Evolutionary conservation across 495 filamentous ascomycete species (phyloP).

Genomic region (Thozetella sp.): DNA sequence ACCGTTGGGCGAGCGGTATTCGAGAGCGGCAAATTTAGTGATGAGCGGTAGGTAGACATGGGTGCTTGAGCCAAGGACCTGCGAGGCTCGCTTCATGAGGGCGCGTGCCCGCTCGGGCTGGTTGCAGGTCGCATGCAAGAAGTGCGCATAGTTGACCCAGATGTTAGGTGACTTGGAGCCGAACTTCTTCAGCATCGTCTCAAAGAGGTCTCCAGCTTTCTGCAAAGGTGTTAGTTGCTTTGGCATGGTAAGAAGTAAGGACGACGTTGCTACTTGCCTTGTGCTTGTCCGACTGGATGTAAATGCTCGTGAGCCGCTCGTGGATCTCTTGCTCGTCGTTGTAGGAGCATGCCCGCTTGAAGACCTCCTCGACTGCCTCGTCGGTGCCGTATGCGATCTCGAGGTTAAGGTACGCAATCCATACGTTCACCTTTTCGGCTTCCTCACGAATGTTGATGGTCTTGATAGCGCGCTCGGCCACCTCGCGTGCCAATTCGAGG

Average conservation of each 20-base stretch:
- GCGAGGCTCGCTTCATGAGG: constrained; percentile 82
- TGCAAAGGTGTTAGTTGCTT: constrained; percentile 45
- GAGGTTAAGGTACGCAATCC: constrained; percentile 91
- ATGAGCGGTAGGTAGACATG: constrained; percentile 77
- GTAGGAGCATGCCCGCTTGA: constrained; percentile 91
- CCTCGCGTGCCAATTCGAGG: constrained; percentile 78
- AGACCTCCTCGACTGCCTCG: constrained; percentile 82
- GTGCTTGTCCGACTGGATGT: constrained; percentile 86
- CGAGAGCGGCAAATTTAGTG: constrained; percentile 83
- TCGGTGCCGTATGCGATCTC: constrained; percentile 89
- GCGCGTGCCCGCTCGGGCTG: constrained; percentile 74
- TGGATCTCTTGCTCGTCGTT: constrained; percentile 91
- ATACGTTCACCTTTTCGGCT: constrained; percentile 89
- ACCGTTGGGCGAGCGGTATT: constrained; percentile 82
- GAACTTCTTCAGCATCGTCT: constrained; percentile 83
- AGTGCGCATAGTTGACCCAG: constrained; percentile 94
- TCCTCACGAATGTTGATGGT: constrained; percentile 88
- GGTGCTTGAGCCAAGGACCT: constrained; percentile 65
- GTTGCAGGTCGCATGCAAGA: constrained; percentile 73
- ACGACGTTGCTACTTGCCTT: constrained; percentile 42
- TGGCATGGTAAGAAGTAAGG: constrained; percentile 8
- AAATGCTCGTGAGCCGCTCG: constrained; percentile 88
- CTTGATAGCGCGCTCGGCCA: constrained; percentile 85
- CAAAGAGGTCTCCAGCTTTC: constrained; percentile 91
- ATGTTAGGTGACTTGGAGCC: constrained; percentile 73